These are phyloP conservation scores for Arthrobotrys musiformis DNA, from an alignment of 2,329 filamentous ascomycete species.

Conservation along the genomic window DNA sequence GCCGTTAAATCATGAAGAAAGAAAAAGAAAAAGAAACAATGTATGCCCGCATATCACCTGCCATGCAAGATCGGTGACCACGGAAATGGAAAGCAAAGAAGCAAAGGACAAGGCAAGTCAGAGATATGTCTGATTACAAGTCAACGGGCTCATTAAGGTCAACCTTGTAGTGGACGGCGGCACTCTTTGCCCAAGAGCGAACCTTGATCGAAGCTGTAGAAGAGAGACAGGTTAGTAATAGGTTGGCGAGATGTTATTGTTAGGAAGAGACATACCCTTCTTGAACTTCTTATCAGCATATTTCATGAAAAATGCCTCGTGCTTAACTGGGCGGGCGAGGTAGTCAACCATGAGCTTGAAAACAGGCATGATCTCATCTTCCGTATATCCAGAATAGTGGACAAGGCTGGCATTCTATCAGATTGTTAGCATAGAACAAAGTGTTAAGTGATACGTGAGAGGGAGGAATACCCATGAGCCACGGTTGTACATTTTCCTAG, in stretches of 20 bases:
- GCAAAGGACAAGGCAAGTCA: constrained; percentile 25
- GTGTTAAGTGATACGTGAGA: background rate
- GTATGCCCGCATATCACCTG: constrained; percentile 49
- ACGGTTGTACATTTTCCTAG: constrained; percentile 87
- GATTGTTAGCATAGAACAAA: constrained; percentile 34
- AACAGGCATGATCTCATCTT: constrained; percentile 91
- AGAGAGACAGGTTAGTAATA: constrained; percentile 58
- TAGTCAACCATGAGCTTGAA: constrained; percentile 97
- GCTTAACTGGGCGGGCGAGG: constrained; percentile 84
- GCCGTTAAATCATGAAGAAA: constrained; percentile 54
- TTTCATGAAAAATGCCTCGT: constrained; percentile 99
- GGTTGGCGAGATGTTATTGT: too few species aligned
- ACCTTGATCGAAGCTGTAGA: constrained; percentile 59
- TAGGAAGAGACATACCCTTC: constrained; percentile 75
- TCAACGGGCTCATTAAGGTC: constrained; percentile 49
- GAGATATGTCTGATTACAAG: constrained; percentile 19
- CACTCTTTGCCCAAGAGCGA: constrained; percentile 51
- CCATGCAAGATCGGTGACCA: constrained; percentile 46
- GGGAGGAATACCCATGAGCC: constrained; percentile 81
- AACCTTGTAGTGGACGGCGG: constrained; percentile 51
- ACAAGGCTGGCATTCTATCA: constrained; percentile 80
- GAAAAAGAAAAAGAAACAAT: constrained; percentile 34
- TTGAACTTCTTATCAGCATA: constrained; percentile 99
- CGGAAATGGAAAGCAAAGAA: constrained; percentile 35
- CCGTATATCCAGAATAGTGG: constrained; percentile 92